phyloP scores from a whole-genome alignment of 345 rosid genomes.

The Populus alba region DNA sequence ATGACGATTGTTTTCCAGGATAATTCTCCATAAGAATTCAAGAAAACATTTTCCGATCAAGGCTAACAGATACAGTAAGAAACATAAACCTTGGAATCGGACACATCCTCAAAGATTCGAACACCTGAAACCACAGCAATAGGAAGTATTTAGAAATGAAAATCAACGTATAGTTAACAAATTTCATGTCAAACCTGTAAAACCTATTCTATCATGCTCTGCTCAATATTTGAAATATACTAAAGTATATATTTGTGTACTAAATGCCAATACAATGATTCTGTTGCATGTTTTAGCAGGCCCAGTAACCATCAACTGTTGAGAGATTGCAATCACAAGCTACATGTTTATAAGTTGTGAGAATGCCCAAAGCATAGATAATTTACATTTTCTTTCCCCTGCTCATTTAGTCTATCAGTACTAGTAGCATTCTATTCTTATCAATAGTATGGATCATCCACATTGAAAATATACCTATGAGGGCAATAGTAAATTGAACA shows the following conservation, averaged over 20 bases:
- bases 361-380: not conserved
- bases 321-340: not conserved
- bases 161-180: not conserved
- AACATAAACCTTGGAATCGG: slow-evolving; percentile 67
- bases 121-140: slow-evolving; percentile 60
- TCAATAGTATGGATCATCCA: not conserved
- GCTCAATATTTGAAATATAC: not conserved
- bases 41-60: not conserved
- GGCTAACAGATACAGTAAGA: not conserved
- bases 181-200: not conserved
- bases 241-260: not conserved
- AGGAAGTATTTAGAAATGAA: slow-evolving; percentile 4
- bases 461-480: not conserved
- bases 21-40: not conserved
- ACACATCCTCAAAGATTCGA: slow-evolving; percentile 88
- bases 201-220: not conserved
- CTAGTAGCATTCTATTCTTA: not conserved
- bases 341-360: not conserved
- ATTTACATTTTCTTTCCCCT: not conserved
- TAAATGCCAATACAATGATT: not conserved
- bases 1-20: not conserved
- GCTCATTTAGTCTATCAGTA: not conserved
- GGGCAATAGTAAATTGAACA: not conserved
- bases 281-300: not conserved
- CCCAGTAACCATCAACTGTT: not conserved